Conservation (phyloP, 192 early-diverging fungal genomes). For the Entomortierella beljakovae region DNA sequence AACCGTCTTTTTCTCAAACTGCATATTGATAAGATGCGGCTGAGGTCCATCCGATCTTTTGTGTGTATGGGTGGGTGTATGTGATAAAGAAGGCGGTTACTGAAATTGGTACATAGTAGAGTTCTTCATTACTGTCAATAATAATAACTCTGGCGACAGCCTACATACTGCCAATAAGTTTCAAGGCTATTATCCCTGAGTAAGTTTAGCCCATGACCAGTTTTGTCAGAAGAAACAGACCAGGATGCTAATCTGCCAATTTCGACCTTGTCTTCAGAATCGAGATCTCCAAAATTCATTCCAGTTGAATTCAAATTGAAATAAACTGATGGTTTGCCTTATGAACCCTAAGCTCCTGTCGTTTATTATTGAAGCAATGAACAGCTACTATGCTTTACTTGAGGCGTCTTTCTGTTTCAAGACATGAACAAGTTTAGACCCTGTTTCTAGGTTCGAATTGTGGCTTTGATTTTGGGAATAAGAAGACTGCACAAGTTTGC, state of each 20-base stretch:
- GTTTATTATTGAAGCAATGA: too few relatives aligned
- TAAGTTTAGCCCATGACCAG: conserved; percentile 69
- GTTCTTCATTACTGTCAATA: neutral
- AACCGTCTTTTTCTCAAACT: conserved; percentile 71
- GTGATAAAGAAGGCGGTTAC: neutral
- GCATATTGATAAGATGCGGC: conserved; percentile 81
- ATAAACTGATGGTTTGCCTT: too few relatives aligned
- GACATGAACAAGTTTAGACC: too few relatives aligned
- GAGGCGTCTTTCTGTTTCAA: too few relatives aligned
- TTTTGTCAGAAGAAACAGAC: conserved; percentile 76
- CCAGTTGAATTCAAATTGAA: neutral
- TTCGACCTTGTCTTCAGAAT: conserved; percentile 61
- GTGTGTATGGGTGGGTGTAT: too few relatives aligned
- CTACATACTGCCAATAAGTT: conserved; percentile 87
- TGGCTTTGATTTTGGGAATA: conserved; percentile 17
- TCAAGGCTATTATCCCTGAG: conserved; percentile 73
- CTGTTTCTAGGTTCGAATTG: neutral
- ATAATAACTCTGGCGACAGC: too few relatives aligned
- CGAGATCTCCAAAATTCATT: conserved; percentile 29
- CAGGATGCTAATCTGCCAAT: conserved; percentile 72
- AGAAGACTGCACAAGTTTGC: conserved; percentile 23
- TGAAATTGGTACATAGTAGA: neutral
- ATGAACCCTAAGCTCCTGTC: too few relatives aligned
- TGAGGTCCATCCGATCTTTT: conserved; percentile 76
- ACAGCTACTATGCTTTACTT: too few relatives aligned